These are phyloP conservation scores for Sugiyamaella pinicola DNA, from an alignment of 1,139 yeast genomes.

Conservation along the genomic window DNA sequence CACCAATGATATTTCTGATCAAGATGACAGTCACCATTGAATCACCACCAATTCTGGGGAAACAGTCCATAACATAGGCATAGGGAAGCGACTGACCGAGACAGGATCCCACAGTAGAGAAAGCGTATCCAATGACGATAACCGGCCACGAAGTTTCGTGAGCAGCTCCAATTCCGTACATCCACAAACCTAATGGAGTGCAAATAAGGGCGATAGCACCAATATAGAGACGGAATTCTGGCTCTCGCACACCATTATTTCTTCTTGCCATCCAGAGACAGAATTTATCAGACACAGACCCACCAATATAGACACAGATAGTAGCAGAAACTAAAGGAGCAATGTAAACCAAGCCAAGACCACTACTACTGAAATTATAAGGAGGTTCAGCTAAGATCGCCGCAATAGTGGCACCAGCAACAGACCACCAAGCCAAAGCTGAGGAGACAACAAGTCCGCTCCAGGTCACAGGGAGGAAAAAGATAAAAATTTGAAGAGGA, in stretches of 20 bases:
- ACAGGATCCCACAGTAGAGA: slow-evolving; percentile 34
- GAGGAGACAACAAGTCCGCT: slow-evolving; percentile 64
- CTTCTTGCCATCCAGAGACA: slow-evolving; percentile 69
- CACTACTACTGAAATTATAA: slow-evolving; percentile 65
- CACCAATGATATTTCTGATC: slow-evolving; percentile 42
- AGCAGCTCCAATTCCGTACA: slow-evolving; percentile 78
- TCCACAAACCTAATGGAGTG: slow-evolving; percentile 68
- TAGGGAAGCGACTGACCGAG: slow-evolving; percentile 57
- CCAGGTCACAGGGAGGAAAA: slow-evolving; percentile 62
- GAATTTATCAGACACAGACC: slow-evolving; percentile 63
- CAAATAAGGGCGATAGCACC: slow-evolving; percentile 61
- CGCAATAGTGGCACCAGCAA: slow-evolving; percentile 60
- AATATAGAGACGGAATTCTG: slow-evolving; percentile 73
- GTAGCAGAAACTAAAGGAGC: slow-evolving; percentile 56
- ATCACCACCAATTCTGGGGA: slow-evolving; percentile 54
- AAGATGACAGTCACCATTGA: slow-evolving; percentile 49
- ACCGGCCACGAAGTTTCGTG: slow-evolving; percentile 61
- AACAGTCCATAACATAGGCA: slow-evolving; percentile 57
- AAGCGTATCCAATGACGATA: slow-evolving; percentile 35
- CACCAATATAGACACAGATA: slow-evolving; percentile 67
- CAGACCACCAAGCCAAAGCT: slow-evolving; percentile 58
- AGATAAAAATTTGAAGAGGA: slow-evolving; percentile 31
- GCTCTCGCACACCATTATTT: slow-evolving; percentile 69
- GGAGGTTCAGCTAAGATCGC: slow-evolving; percentile 54
- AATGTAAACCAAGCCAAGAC: slow-evolving; percentile 75